Evolutionary conservation across 305 asterid species (phyloP), one percentile per base, ranked within the genome.

Genomic region (Fraxinus ornus): DNA sequence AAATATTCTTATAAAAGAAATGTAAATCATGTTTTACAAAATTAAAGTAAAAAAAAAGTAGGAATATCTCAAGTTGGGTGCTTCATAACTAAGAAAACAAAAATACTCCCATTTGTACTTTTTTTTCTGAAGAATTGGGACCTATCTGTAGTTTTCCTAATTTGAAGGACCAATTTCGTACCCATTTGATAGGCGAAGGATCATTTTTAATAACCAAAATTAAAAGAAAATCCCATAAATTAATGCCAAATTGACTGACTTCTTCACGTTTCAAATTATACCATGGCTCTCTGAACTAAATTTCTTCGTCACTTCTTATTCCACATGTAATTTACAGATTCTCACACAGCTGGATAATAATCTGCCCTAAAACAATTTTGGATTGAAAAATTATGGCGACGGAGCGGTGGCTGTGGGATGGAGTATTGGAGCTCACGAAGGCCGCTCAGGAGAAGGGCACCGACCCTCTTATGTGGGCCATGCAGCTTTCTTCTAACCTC

Each of bases 401-500:
- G 64, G 64, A 72, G 49, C 87, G 79, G 86, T 77, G 85, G 57
- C 83, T 85, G 39, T 87, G 88, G 91, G 95, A 91, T 75, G 90
- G 87, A 62, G 91, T 93, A 35, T 47, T 89, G 85, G 97, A 92
- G 88, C 79, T 91, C 80, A 94, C 95, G 41, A 90, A 93, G 87
- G 89, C 90, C 28, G 94, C 93, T 39, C 97, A 92, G 90, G 91
- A 86, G 82, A 92, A 85, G 82, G 92, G 90, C 44, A 84, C 87
- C 12, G 97, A 93, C 83, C 93, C 98, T 35, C 85, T 93, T 77
- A 80, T 87, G 82, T 94, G 95, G 95, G 89, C 92, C 76, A 87
- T 90, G 86, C 93, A 90, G 85, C 80, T 93, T 9, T 91, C 97
- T 39, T 85, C 96, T 3, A 84, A 55, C 24, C 95, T 93, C 57